phyloP scores from a whole-genome alignment of 495 filamentous ascomycete genomes.

The Elaphomyces granulatus region DNA sequence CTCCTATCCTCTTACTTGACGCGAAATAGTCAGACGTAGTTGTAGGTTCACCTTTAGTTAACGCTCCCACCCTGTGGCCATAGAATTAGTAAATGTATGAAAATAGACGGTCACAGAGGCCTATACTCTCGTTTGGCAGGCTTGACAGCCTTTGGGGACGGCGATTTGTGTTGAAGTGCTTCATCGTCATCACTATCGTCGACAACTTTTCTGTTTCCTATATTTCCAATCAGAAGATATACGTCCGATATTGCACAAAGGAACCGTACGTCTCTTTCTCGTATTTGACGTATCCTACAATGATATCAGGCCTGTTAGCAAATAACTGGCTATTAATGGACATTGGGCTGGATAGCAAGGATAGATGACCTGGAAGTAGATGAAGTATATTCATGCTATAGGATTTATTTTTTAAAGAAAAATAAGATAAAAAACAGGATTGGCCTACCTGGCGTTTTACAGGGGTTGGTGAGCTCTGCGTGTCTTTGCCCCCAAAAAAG shows the following conservation, averaged over 20 bases:
- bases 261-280: slow-evolving; percentile 28
- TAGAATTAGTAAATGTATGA: slow-evolving; percentile 1
- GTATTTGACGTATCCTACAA: slow-evolving; percentile 20
- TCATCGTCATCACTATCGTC: slow-evolving; percentile 68
- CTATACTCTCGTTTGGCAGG: slow-evolving; percentile 27
- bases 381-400: neutral
- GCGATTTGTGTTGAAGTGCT: slow-evolving; percentile 20
- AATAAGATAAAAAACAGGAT: neutral
- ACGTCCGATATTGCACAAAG: neutral
- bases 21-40: slow-evolving; percentile 48
- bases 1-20: slow-evolving; percentile 37
- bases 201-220: slow-evolving; percentile 55
- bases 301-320: neutral
- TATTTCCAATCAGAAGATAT: slow-evolving; percentile 8
- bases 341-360: neutral
- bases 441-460: slow-evolving; percentile 26
- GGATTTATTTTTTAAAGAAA: neutral
- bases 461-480: slow-evolving; percentile 18
- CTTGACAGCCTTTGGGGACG: slow-evolving; percentile 33
- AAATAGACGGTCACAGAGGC: neutral
- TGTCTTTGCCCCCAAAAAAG: slow-evolving; percentile 53
- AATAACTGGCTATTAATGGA: neutral
- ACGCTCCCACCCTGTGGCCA: slow-evolving; percentile 27
- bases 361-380: neutral
- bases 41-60: slow-evolving; percentile 36